phyloP scores from a whole-genome alignment of 345 rosid genomes.

The Erodium maritimum region DNA sequence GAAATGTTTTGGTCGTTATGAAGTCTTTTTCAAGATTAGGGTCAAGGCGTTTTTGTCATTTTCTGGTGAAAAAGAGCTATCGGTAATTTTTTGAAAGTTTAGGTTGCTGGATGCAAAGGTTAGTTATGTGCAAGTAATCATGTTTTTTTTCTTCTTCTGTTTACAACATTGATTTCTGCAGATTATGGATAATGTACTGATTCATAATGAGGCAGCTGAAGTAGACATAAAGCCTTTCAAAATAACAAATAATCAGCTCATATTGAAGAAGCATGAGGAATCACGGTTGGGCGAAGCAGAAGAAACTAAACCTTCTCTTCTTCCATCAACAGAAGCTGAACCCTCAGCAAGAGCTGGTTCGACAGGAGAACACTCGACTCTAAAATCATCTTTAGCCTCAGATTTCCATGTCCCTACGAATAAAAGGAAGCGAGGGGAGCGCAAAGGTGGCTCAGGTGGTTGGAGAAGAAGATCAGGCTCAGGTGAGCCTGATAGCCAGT shows the following conservation, averaged over 20 bases:
- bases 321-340: conserved; percentile 27
- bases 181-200: conserved; percentile 46
- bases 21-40: too few species aligned
- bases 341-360: conserved; percentile 9
- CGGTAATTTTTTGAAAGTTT: too few species aligned
- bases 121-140: background rate
- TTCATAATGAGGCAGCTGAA: conserved; percentile 41
- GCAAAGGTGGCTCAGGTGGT: conserved; percentile 54
- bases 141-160: background rate
- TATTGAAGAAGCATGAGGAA: conserved; percentile 19
- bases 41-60: too few species aligned
- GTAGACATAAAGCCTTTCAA: conserved; percentile 26
- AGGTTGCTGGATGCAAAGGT: too few species aligned
- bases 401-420: conserved; percentile 58
- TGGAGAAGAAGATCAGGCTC: conserved; percentile 56
- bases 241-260: conserved; percentile 25
- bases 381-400: conserved; percentile 59
- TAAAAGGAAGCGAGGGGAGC: conserved; percentile 84
- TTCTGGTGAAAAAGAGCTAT: too few species aligned
- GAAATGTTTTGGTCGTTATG: too few species aligned
- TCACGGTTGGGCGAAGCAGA: conserved; percentile 41
- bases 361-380: conserved; percentile 31
- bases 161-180: conserved; percentile 12
- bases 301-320: conserved; percentile 31
- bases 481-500: conserved; percentile 66